phyloP scores from a whole-genome alignment of 1,139 yeast genomes.

The Yamadazyma blattariae region DNA sequence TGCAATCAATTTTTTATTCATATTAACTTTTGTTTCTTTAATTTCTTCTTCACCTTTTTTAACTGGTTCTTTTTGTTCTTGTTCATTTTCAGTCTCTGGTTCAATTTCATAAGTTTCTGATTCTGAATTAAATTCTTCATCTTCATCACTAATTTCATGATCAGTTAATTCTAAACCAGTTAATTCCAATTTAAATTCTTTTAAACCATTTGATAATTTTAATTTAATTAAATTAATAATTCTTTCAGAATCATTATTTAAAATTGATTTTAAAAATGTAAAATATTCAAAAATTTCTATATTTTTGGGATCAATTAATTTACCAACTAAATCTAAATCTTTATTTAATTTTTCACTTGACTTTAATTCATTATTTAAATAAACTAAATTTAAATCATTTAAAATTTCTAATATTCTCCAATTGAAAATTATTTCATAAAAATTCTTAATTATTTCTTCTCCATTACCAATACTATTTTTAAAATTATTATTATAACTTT shows the following conservation, averaged over 20 bases:
- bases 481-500: too few relatives aligned
- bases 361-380: constrained; percentile 16
- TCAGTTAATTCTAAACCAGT: constrained; percentile 32
- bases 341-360: constrained; percentile 15
- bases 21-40: neutral
- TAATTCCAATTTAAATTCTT: constrained; percentile 18
- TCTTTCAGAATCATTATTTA: constrained; percentile 22
- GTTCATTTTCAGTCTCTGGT: constrained; percentile 6
- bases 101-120: constrained; percentile 5
- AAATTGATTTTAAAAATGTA: constrained; percentile 27
- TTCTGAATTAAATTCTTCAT: constrained; percentile 15
- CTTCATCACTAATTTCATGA: constrained; percentile 22
- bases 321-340: constrained; percentile 23
- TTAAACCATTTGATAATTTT: constrained; percentile 19
- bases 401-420: constrained; percentile 41
- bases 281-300: constrained; percentile 18
- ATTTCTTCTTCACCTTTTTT: constrained; percentile 8
- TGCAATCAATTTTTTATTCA: constrained; percentile 17
- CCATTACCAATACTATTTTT: too few relatives aligned
- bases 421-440: constrained; percentile 26
- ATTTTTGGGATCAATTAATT: constrained; percentile 13
- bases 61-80: constrained; percentile 5
- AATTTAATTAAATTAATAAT: constrained; percentile 17
- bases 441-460: too few relatives aligned
- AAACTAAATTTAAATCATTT: constrained; percentile 29